Evolutionary conservation across 164 flowering plant species (phyloP).

Genomic region (Sedum album): DNA sequence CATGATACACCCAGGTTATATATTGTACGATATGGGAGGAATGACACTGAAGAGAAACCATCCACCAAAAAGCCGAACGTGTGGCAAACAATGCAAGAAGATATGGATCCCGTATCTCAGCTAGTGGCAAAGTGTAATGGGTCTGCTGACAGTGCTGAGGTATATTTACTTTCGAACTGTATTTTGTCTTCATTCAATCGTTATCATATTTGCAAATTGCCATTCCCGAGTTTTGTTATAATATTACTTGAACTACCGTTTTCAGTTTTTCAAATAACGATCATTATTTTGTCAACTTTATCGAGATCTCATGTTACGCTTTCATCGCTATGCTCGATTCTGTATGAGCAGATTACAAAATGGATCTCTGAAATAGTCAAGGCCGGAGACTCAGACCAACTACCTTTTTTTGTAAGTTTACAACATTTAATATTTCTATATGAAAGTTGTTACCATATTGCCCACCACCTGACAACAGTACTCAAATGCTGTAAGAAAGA

Average conservation of each 20-base stretch:
- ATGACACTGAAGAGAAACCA: constrained; percentile 35
- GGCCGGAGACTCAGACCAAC: constrained; percentile 78
- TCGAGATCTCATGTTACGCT: background rate
- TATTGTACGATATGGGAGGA: constrained; percentile 77
- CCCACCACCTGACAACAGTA: no score
- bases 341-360: constrained; percentile 45
- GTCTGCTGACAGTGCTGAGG: constrained; percentile 55
- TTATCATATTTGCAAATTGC: no score
- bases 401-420: constrained; percentile 74
- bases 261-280: background rate
- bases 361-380: constrained; percentile 75
- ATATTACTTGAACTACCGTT: background rate
- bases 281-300: background rate
- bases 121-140: constrained; percentile 88
- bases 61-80: constrained; percentile 34
- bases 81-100: constrained; percentile 32
- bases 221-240: no score
- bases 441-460: no score
- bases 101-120: constrained; percentile 67
- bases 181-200: background rate
- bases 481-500: no score
- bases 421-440: no score
- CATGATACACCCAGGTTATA: constrained; percentile 60
- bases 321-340: background rate
- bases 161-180: constrained; percentile 13